These are phyloP conservation scores for Hyaloscypha finlandica DNA, from an alignment of 495 filamentous ascomycete species.

Conservation along the genomic window DNA sequence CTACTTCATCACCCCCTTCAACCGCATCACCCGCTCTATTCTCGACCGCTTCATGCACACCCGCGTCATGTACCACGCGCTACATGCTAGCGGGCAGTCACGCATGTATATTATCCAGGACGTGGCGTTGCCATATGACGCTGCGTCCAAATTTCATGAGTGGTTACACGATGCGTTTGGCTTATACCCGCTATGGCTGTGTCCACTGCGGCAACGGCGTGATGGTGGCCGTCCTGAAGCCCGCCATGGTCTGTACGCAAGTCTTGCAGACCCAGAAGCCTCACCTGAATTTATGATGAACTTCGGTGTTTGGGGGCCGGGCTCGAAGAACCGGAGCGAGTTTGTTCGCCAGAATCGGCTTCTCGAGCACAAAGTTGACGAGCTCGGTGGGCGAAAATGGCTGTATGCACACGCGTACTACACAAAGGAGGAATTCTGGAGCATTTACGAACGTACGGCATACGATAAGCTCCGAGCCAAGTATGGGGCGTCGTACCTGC, in stretches of 20 bases:
- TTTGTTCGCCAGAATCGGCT: conserved; percentile 60
- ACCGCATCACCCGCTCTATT: conserved; percentile 51
- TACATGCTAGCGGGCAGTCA: conserved; percentile 55
- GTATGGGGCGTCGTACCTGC: conserved; percentile 51
- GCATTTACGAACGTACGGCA: conserved; percentile 46
- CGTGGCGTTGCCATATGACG: conserved; percentile 52
- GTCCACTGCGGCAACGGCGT: conserved; percentile 44
- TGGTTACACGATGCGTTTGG: conserved; percentile 46
- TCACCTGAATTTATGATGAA: conserved; percentile 30
- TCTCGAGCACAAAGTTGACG: conserved; percentile 61
- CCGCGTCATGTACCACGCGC: conserved; percentile 60
- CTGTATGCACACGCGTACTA: conserved; percentile 64
- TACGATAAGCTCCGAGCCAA: conserved; percentile 54
- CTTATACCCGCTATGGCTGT: conserved; percentile 64
- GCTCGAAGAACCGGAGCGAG: conserved; percentile 37
- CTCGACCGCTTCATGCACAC: conserved; percentile 66
- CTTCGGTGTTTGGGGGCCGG: conserved; percentile 56
- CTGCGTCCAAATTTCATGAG: conserved; percentile 49
- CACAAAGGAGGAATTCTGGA: conserved; percentile 53
- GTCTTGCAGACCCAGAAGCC: too few relatives aligned
- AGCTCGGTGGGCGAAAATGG: conserved; percentile 66
- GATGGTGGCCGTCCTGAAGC: conserved; percentile 41
- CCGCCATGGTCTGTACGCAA: too few relatives aligned
- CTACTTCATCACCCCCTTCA: conserved; percentile 57
- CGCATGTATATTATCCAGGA: conserved; percentile 58